Evolutionary conservation across 192 early-diverging fungal genomes (phyloP), one percentile per base, ranked within the genome.

Genomic region (Allomyces macrogynus): DNA sequence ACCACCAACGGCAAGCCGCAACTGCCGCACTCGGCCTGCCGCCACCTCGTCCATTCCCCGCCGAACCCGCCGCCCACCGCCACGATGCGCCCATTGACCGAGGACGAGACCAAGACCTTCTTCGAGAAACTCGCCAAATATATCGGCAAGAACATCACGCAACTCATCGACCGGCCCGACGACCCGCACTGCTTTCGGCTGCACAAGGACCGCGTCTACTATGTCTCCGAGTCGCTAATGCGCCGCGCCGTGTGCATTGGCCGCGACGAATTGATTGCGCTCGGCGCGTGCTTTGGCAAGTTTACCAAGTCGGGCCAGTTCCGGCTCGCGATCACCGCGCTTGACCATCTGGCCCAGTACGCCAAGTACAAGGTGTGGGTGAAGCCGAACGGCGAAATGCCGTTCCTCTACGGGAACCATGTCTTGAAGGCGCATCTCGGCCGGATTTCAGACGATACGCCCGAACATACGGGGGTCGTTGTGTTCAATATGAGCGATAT

Each of bases 71-170:
- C 32, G 8, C 32, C 32, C 32, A 40, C 32, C 32, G 32, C 32
- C 61, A 71, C 64, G 62, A 99, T 99, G 95, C 82, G 95, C 62
- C 95, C 93, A 8, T 78, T 99, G 54, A 99, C 95, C 61, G 89
- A 93, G 72, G 88, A 93, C 75, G 95, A 99, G 74, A 94, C 94
- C 62, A 93, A 94, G 74, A 89, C 89, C 23, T 79, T 99, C 67
- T 99, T 99, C 71, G 88, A 94, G 70, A 99, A 99, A 78, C 84
- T 99, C 66, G 84, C 95, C 43, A 95, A 96, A 83, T 97, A 97
- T 69, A 93, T 99, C 70, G 95, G 93, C 67, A 83, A 86, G 63
- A 99, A 99, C 77, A 92, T 99, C 69, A 83, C 84, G 11, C 93
- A 94, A 67, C 73, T 96, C 61, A 92, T 96, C 61, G 91, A 97